phyloP scores from a whole-genome alignment of 1,284 basidiomycete genomes.

The Trichosporon coremiiforme region DNA sequence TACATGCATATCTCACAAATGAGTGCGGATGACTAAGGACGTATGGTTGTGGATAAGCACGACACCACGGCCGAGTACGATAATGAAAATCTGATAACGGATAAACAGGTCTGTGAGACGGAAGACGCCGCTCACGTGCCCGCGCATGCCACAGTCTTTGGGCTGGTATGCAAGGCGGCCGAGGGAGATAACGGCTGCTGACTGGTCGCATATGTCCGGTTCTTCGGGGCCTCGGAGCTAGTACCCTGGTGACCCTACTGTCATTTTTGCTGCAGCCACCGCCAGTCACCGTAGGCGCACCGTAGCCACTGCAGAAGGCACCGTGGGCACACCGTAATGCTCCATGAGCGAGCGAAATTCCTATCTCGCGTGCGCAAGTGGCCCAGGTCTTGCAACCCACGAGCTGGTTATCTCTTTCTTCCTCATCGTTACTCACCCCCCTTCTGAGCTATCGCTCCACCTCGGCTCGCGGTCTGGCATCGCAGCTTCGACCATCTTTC shows the following conservation, averaged over 20 bases:
- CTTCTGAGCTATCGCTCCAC: constrained; percentile 3
- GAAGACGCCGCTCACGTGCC: neutral
- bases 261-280: neutral
- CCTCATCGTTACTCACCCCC: neutral
- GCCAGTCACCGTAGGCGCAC: neutral
- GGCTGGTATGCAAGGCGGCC: neutral
- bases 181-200: constrained; percentile 9
- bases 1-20: neutral
- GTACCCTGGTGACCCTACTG: neutral
- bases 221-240: neutral
- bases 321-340: neutral
- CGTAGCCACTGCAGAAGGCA: neutral
- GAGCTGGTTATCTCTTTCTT: neutral
- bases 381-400: neutral
- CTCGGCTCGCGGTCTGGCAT: neutral
- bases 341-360: neutral
- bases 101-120: neutral
- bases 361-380: neutral
- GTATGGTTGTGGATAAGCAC: neutral
- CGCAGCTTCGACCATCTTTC: neutral
- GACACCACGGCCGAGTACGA: neutral
- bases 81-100: constrained; percentile 7
- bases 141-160: neutral
- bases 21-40: neutral
- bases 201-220: neutral